A percentile compares a stretch with the other conserved stretches of the same genome.
Conservation (phyloP, 768 basidiomycete species). For the Lenzites betulinus region DNA sequence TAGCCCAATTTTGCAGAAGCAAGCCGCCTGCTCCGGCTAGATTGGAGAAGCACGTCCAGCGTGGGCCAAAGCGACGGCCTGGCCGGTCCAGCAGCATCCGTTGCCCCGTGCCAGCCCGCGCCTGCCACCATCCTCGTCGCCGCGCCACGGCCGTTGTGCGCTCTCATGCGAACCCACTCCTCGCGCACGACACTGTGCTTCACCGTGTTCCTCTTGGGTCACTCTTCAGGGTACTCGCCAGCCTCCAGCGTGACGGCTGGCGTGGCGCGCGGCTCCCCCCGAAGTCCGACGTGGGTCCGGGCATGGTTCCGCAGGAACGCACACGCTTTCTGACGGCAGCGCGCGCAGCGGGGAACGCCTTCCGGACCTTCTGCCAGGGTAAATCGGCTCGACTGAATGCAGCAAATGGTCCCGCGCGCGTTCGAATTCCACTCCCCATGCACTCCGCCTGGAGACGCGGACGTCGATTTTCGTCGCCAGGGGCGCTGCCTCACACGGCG, state of each 20-base stretch:
- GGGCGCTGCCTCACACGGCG: background rate
- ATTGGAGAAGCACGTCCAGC: conserved; percentile 8
- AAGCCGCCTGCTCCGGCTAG: conserved; percentile 5
- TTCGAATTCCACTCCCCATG: background rate
- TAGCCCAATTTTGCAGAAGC: conserved; percentile 15
- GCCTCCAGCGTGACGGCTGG: too few relatives aligned
- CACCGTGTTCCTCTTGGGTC: too few relatives aligned
- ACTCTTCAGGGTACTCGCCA: too few relatives aligned
- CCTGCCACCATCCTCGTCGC: too few relatives aligned
- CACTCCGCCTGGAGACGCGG: too few relatives aligned
- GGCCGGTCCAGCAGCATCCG: background rate
- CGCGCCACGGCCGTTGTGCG: too few relatives aligned
- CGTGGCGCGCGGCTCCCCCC: background rate
- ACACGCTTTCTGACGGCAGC: conserved; percentile 5
- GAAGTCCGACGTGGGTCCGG: conserved; percentile 13
- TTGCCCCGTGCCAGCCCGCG: too few relatives aligned
- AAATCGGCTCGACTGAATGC: conserved; percentile 8
- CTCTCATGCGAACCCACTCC: too few relatives aligned
- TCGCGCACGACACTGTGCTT: too few relatives aligned
- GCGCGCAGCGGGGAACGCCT: too few relatives aligned
- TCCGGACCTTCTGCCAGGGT: conserved; percentile 10
- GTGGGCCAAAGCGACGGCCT: background rate
- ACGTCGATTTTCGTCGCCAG: background rate
- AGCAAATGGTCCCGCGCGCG: conserved; percentile 2
- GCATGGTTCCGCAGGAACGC: conserved; percentile 2